Conservation (phyloP, 306 rosid genomes). For the Fragaria vesca region DNA sequence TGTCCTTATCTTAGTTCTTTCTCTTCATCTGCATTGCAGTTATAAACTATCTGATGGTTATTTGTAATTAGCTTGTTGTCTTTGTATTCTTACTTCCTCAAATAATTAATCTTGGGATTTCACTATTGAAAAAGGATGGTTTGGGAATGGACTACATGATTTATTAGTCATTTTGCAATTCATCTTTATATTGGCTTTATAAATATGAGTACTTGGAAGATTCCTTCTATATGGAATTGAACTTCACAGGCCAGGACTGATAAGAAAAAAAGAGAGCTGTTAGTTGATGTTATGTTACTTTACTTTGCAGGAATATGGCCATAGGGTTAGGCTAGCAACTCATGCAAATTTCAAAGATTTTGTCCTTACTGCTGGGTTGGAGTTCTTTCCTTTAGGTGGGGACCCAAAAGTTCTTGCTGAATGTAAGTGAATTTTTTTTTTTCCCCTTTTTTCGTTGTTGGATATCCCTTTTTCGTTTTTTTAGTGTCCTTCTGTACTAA, state of each 20-base stretch:
- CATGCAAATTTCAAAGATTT: slow-evolving; percentile 93
- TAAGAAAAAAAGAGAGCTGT: not conserved
- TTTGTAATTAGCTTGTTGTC: no score
- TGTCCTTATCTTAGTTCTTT: no score
- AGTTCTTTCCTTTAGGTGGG: slow-evolving; percentile 91
- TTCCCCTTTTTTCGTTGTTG: not conserved
- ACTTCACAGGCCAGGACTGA: not conserved
- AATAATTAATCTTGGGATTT: not conserved
- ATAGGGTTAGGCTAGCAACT: slow-evolving; percentile 89
- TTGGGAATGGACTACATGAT: no score
- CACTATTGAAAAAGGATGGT: not conserved
- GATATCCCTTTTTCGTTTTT: not conserved
- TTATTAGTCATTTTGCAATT: not conserved
- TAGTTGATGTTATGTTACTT: slow-evolving; percentile 27
- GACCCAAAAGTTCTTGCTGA: slow-evolving; percentile 98
- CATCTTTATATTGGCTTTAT: not conserved
- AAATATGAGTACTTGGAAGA: not conserved
- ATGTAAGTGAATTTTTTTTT: slow-evolving; percentile 58
- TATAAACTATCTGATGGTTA: not conserved
- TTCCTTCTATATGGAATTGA: not conserved
- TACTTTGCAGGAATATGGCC: slow-evolving; percentile 75
- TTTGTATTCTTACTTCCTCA: no score
- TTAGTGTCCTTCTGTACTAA: not conserved
- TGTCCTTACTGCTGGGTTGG: slow-evolving; percentile 79
- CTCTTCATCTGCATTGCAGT: not conserved